A percentile compares a stretch with the other conserved stretches of the same genome.
These are phyloP conservation scores for Monotropa hypopitys DNA, from an alignment of 179 eudicot genomes.

Conservation along the genomic window DNA sequence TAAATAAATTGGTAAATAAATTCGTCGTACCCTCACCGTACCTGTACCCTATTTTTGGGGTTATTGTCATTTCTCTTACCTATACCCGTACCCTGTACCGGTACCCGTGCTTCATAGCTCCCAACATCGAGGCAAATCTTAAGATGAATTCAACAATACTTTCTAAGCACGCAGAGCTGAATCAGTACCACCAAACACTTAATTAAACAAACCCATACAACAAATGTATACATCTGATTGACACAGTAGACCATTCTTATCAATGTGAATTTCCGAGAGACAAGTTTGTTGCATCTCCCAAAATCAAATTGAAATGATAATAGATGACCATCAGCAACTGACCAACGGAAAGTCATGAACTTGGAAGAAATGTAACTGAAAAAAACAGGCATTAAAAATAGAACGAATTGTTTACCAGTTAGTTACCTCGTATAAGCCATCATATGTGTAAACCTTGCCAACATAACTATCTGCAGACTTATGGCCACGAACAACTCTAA, in stretches of 20 bases:
- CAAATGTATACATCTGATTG: neutral
- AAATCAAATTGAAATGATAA: neutral
- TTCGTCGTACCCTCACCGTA: too few relatives aligned
- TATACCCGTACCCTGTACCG: too few relatives aligned
- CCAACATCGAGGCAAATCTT: neutral
- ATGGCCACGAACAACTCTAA: constrained; percentile 79
- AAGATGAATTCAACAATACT: neutral
- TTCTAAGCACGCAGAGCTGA: neutral
- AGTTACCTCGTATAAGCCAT: constrained; percentile 78
- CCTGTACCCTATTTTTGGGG: too few relatives aligned
- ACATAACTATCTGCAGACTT: constrained; percentile 52
- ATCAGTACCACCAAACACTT: neutral
- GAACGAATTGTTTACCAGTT: neutral
- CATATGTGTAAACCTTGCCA: constrained; percentile 88
- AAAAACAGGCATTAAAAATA: neutral
- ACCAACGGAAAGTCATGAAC: neutral
- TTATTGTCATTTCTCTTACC: too few relatives aligned
- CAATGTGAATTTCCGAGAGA: neutral
- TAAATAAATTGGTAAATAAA: too few relatives aligned
- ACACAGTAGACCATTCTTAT: neutral
- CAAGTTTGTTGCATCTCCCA: neutral
- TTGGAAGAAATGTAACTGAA: neutral
- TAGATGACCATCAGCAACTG: neutral
- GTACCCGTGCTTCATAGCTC: too few relatives aligned
- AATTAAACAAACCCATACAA: neutral